These are phyloP conservation scores for Pelagomonas calceolata DNA, from an alignment of 108 stramenopile genomes.

Conservation along the genomic window DNA sequence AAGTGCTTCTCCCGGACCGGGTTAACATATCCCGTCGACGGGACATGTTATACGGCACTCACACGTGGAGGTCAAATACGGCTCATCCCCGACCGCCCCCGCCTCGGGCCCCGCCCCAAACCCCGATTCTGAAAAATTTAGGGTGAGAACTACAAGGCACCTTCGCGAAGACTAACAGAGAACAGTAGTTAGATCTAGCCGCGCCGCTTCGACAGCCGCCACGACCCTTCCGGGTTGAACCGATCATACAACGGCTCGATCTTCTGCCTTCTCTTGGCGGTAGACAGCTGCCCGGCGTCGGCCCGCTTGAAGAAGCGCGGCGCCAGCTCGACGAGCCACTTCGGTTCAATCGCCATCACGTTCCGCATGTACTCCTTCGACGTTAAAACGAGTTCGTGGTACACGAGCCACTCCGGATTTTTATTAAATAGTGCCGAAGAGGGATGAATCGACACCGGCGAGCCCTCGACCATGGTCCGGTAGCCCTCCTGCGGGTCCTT, in stretches of 20 bases:
- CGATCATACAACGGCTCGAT: constrained; percentile 96
- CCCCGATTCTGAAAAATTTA: no score
- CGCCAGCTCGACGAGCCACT: constrained; percentile 92
- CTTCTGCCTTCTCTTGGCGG: constrained; percentile 88
- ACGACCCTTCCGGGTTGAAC: constrained; percentile 81
- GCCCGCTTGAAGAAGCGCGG: constrained; percentile 89
- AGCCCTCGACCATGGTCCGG: constrained; percentile 88
- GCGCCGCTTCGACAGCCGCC: constrained; percentile 79
- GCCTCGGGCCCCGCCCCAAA: no score
- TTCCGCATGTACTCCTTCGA: constrained; percentile 99
- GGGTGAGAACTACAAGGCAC: no score
- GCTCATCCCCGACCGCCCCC: no score
- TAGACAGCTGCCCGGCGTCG: constrained; percentile 87
- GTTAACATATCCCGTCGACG: no score
- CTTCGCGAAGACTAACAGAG: no score
- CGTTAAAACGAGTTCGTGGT: constrained; percentile 95
- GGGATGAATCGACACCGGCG: constrained; percentile 95
- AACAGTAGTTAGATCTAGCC: no score
- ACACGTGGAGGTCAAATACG: no score
- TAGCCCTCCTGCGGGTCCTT: constrained; percentile 98
- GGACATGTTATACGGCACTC: no score
- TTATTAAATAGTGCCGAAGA: constrained; percentile 92
- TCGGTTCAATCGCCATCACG: constrained; percentile 95
- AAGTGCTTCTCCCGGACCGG: no score
- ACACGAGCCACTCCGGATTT: constrained; percentile 95